Conservation (phyloP, 2,329 filamentous ascomycete species). For the Alternaria viburni region DNA sequence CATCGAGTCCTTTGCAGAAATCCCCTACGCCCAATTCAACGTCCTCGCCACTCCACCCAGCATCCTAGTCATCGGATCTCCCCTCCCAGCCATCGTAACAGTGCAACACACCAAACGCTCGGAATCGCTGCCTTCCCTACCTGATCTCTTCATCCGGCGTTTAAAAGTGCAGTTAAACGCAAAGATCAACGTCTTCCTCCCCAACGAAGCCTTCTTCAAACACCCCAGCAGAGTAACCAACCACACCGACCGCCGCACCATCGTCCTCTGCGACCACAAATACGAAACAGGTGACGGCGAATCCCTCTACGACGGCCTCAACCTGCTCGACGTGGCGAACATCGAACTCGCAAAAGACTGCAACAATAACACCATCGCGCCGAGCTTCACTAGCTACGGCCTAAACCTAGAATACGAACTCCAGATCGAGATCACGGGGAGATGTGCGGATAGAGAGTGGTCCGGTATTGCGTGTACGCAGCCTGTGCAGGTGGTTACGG, state of each 20-base stretch:
- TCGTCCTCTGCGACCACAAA: constrained; percentile 22
- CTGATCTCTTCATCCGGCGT: constrained; percentile 30
- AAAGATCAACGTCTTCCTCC: constrained; percentile 19
- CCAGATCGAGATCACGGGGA: constrained; percentile 33
- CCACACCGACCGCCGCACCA: constrained; percentile 12
- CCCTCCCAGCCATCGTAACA: constrained; percentile 22
- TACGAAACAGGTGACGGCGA: constrained; percentile 21
- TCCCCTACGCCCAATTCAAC: constrained; percentile 31
- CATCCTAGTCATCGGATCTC: constrained; percentile 24
- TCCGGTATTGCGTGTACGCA: constrained; percentile 19
- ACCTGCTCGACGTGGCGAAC: constrained; percentile 14
- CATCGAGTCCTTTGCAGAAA: constrained; percentile 21
- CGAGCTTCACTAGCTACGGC: constrained; percentile 37
- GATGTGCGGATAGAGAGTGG: constrained; percentile 36
- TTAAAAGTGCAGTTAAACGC: constrained; percentile 30
- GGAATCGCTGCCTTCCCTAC: constrained; percentile 28
- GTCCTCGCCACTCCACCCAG: constrained; percentile 28
- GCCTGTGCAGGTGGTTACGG: constrained; percentile 26
- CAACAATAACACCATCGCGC: constrained; percentile 1
- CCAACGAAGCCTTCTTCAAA: constrained; percentile 9
- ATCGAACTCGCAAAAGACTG: constrained; percentile 8
- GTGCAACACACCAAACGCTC: constrained; percentile 35
- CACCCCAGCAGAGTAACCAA: constrained; percentile 7
- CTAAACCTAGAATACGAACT: constrained; percentile 30
- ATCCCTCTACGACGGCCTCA: constrained; percentile 23